Evolutionary conservation across 805 yeast species (phyloP).

Genomic region (Teunomyces funiuensis): DNA sequence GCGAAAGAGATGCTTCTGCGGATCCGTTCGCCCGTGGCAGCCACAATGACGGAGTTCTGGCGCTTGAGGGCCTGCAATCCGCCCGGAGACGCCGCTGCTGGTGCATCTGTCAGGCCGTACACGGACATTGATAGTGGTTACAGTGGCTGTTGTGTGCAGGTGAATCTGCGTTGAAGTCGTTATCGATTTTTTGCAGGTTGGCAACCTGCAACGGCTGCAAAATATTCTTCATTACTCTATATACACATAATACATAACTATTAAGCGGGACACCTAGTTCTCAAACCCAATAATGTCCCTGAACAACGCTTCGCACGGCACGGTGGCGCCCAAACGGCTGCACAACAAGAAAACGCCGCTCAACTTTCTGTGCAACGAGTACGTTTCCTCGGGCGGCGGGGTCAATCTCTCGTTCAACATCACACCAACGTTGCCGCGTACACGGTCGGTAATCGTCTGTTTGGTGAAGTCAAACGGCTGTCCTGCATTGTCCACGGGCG

Average conservation of each 20-base stretch:
- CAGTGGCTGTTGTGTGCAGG: neutral
- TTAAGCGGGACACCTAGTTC: conserved; percentile 4
- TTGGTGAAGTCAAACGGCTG: conserved; percentile 65
- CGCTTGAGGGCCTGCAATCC: neutral
- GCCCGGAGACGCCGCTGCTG: neutral
- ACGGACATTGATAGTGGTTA: neutral
- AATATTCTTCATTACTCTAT: neutral
- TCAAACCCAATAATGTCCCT: conserved; percentile 67
- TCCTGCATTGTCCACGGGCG: conserved; percentile 49
- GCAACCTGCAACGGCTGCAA: neutral
- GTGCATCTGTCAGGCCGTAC: conserved; percentile 1
- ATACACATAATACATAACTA: conserved; percentile 3
- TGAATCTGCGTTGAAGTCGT: neutral
- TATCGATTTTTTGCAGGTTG: neutral
- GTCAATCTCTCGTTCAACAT: conserved; percentile 91
- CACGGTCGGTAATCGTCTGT: conserved; percentile 94
- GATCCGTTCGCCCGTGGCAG: conserved; percentile 40
- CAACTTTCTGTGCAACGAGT: conserved; percentile 91
- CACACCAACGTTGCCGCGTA: conserved; percentile 78
- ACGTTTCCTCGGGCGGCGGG: conserved; percentile 98
- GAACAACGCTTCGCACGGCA: conserved; percentile 78
- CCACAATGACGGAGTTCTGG: conserved; percentile 37
- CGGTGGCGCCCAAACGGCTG: conserved; percentile 77
- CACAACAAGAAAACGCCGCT: conserved; percentile 92
- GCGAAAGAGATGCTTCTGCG: conserved; percentile 30